These are phyloP conservation scores for Amaranthus tricolor DNA, from an alignment of 179 eudicot species.

Conservation along the genomic window DNA sequence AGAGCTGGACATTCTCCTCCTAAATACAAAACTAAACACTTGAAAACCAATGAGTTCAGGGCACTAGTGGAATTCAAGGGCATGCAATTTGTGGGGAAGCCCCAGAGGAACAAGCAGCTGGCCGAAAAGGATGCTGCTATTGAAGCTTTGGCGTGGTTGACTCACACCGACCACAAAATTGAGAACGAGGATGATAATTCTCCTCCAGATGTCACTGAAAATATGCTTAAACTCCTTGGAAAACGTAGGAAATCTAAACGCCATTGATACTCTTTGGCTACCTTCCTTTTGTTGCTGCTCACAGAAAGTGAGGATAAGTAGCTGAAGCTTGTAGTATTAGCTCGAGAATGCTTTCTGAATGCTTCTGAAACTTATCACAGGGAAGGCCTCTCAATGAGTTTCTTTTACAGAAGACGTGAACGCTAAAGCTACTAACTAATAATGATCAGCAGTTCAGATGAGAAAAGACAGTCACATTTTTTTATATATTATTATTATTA, in stretches of 20 bases:
- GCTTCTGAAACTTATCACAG: background rate
- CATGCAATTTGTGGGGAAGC: slow-evolving; percentile 98
- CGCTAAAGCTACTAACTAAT: background rate
- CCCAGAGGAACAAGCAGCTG: slow-evolving; percentile 76
- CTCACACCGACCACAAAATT: slow-evolving; percentile 57
- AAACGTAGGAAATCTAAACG: slow-evolving; percentile 51
- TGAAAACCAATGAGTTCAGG: slow-evolving; percentile 92
- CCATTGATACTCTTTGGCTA: slow-evolving; percentile 8
- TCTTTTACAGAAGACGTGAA: background rate
- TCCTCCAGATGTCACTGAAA: slow-evolving; percentile 84
- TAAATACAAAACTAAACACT: slow-evolving; percentile 90
- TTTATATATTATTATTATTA: background rate
- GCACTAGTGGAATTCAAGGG: slow-evolving; percentile 94
- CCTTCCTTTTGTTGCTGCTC: background rate
- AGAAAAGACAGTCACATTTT: background rate
- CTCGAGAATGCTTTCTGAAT: background rate
- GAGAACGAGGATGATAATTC: slow-evolving; percentile 53
- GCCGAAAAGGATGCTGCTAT: slow-evolving; percentile 95
- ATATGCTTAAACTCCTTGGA: slow-evolving; percentile 92
- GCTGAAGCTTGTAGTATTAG: background rate
- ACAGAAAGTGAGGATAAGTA: background rate
- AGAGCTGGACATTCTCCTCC: slow-evolving; percentile 98
- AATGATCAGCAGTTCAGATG: background rate
- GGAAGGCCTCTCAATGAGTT: background rate
- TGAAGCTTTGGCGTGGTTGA: slow-evolving; percentile 94